Base-by-base conservation (phyloP, 192 early-diverging fungal genomes). In the Pilaira anomala region DNA sequence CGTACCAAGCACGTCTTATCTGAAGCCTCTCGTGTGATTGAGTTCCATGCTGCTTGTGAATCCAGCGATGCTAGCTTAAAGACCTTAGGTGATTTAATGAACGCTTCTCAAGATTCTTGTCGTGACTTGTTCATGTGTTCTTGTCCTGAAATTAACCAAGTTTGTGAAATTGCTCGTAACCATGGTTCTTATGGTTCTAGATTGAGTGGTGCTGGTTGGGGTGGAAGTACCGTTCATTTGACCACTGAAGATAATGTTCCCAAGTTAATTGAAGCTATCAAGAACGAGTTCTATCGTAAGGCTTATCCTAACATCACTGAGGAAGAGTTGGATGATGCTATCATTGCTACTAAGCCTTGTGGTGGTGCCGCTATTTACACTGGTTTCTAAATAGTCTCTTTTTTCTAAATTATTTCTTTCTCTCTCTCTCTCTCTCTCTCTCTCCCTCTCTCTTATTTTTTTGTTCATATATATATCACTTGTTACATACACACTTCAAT, bases 141-240 rank as follows among this genome's bases (percentile, higher is more conserved):
- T 1, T 91, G 92, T 58, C 67, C 76, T 28, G 94, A 98, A 71
- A 53, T 98, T 18, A 91, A 98, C 54, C 86, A 91, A 44, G 59
- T 98, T 12, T 85, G 85, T 19, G 41, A 45, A 1, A 68, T 92
- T 66, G 87, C 85, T 29, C 80, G 81, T 36, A 63, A 64, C 9
- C 69, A 84, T 13, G 94, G 94, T 7, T 85, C 93, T 8, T 76
- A 82, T 58, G 95, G 95, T 22, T 89, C 91, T 26, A 76, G 95
- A 25, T 79, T 97, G 46, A 96, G 93, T 3, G 94, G 96, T 13
- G 96, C 96, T 41, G 96, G 96, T 12, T 96, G 92, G 93, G 91
- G 91, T 48, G 91, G 72, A 53, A 91, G 92, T 72, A 88, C 91
- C 0, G 94, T 96, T 19, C 86, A 85, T 46, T 74, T 96, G 39